These are phyloP conservation scores for Cryphonectria nitschkei DNA, from an alignment of 2,329 filamentous ascomycete genomes.

Conservation along the genomic window DNA sequence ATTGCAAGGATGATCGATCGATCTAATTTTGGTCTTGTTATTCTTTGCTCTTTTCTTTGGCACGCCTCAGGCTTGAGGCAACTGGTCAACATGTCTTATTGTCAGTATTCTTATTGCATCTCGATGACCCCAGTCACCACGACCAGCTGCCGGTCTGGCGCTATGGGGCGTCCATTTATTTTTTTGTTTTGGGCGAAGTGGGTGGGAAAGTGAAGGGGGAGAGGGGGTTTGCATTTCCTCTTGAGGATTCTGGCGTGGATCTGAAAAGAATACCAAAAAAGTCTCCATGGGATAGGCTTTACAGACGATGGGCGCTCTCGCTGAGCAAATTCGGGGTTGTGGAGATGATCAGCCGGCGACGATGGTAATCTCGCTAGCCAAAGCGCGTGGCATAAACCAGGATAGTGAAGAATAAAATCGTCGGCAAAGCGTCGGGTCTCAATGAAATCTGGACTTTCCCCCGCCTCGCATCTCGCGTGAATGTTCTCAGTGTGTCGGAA, in stretches of 20 bases:
- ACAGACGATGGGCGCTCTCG: constrained; percentile 1
- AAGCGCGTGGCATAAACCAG: background rate
- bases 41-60: background rate
- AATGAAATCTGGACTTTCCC: background rate
- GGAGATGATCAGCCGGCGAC: background rate
- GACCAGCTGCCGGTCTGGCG: background rate
- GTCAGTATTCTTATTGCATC: background rate
- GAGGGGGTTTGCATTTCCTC: background rate
- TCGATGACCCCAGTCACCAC: background rate
- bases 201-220: background rate
- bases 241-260: background rate
- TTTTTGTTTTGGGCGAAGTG: background rate
- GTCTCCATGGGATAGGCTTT: background rate
- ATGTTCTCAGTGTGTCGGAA: background rate
- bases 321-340: constrained; percentile 1
- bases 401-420: background rate
- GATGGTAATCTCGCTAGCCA: background rate
- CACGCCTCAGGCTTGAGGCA: background rate
- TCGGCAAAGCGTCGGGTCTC: background rate
- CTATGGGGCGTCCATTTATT: background rate
- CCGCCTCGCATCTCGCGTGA: background rate
- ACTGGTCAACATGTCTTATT: background rate
- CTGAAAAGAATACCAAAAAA: background rate
- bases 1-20: background rate
- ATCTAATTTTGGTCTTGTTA: background rate